Percentiles rank a stretch among this genome's conserved stretches.
These are phyloP conservation scores for Suillus bovinus DNA, from an alignment of 768 basidiomycete genomes.

Conservation along the genomic window DNA sequence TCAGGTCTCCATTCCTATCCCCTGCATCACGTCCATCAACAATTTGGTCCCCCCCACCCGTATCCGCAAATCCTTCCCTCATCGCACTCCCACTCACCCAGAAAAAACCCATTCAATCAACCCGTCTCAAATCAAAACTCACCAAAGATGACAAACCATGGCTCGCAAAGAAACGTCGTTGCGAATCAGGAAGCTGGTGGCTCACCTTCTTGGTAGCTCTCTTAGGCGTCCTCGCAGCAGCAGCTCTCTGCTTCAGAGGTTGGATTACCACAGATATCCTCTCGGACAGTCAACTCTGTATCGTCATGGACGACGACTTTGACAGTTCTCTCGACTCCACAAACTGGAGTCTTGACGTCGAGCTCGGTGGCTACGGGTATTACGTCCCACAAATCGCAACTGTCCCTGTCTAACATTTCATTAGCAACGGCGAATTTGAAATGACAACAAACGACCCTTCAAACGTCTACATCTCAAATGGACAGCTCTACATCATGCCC, in stretches of 20 bases:
- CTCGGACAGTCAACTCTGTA: constrained; percentile 36
- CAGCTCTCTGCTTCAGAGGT: constrained; percentile 46
- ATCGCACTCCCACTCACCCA: constrained; percentile 39
- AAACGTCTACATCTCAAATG: constrained; percentile 48
- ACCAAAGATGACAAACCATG: constrained; percentile 47
- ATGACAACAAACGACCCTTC: constrained; percentile 45
- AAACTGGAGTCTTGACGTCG: constrained; percentile 50
- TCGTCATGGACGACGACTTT: constrained; percentile 54
- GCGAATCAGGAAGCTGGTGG: constrained; percentile 44
- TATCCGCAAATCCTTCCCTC: constrained; percentile 29
- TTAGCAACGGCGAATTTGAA: constrained; percentile 53
- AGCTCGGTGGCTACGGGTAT: constrained; percentile 57
- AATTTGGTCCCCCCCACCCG: constrained; percentile 58
- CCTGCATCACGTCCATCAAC: constrained; percentile 66
- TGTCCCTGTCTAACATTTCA: constrained; percentile 8
- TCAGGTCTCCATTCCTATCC: constrained; percentile 70
- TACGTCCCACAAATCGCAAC: constrained; percentile 12
- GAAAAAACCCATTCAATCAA: constrained; percentile 39
- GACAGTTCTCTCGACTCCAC: constrained; percentile 40
- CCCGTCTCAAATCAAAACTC: constrained; percentile 54
- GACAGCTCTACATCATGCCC: constrained; percentile 57
- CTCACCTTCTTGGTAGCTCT: constrained; percentile 44
- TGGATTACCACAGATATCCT: constrained; percentile 41
- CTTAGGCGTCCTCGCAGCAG: constrained; percentile 44
- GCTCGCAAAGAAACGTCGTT: constrained; percentile 37